These are phyloP conservation scores for Populus hybrid DNA, from an alignment of 441 rosid species.

Conservation along the genomic window DNA sequence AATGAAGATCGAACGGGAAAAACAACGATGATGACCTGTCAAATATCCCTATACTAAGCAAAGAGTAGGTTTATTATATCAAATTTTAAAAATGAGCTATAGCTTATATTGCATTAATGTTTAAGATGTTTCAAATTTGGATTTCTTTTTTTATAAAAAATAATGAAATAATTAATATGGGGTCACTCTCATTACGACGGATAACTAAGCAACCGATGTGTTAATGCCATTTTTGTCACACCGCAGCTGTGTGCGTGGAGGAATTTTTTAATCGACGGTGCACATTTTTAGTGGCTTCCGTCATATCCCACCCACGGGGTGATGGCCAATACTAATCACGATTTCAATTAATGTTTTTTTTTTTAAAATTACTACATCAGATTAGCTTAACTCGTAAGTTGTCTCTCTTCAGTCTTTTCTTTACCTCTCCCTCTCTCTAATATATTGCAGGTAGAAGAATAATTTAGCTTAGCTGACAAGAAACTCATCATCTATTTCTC, in stretches of 20 bases:
- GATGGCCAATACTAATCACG: neutral
- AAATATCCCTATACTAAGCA: neutral
- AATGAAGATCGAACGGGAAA: neutral
- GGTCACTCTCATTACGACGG: neutral
- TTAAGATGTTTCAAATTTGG: neutral
- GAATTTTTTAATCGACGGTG: neutral
- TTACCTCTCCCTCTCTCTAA: no score
- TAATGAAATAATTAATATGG: no score
- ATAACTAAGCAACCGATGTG: no score
- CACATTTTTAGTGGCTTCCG: neutral
- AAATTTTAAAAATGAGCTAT: no score
- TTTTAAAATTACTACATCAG: no score
- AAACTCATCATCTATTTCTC: no score
- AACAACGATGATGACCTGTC: no score
- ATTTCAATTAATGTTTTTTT: neutral
- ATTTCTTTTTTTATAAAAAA: no score
- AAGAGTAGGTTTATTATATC: neutral
- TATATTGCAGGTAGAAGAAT: no score
- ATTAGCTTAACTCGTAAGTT: neutral
- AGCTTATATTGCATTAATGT: neutral
- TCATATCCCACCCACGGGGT: neutral
- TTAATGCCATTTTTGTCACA: neutral
- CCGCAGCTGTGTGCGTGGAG: neutral
- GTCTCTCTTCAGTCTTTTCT: neutral
- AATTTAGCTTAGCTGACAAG: no score